Evolutionary conservation across 306 rosid species (phyloP), one percentile per base, ranked within the genome.

Genomic region (Crataegus laevigata): DNA sequence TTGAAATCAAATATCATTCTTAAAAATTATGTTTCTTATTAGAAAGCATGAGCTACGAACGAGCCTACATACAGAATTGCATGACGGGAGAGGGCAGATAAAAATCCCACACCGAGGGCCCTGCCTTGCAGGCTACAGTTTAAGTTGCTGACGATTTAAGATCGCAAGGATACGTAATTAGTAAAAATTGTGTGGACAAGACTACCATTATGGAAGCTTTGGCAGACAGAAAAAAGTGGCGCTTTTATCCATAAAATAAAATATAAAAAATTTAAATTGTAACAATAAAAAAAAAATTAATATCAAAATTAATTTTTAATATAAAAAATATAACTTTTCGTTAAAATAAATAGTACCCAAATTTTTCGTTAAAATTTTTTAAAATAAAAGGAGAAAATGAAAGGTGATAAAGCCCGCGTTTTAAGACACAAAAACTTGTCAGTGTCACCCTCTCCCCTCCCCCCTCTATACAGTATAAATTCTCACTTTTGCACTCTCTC

Each of bases 391-490:
- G 42, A 15, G 13, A 25, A 38, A 50, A 34, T 1, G 17, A 32
- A n/a, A 30, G 43, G 38, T 17, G 32, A 82, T 59, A 81, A 60
- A 76, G 80, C 80, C 90, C 90, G 88, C 89, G 78, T 81, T 70
- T 70, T 47, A 63, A 62, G 69, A 58, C 79, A 85, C 87, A 82
- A 80, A 72, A 77, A 71, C 76, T 75, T 50, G 85, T 83, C 84
- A 42, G 38, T 7, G 1, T 34, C 8, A 32, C 21, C 30, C 42
- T 6, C 30, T 43, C 6, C 9, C 38, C 21, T 43, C 12, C 76
- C 71, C 42, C 30, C 42, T 5, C 30, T 43, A 6, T 61, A 68
- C 82, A 73, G 80, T 87, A 59, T 73, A 82, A 74, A 50, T 78
- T 58, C 62, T 54, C 19, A 67, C 78, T 84, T 77, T 81, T 32